Percentiles rank a stretch among this genome's conserved stretches.
These are phyloP conservation scores for Arthrobotrys sphaeroides DNA, from an alignment of 2,329 filamentous ascomycete genomes.

Conservation along the genomic window DNA sequence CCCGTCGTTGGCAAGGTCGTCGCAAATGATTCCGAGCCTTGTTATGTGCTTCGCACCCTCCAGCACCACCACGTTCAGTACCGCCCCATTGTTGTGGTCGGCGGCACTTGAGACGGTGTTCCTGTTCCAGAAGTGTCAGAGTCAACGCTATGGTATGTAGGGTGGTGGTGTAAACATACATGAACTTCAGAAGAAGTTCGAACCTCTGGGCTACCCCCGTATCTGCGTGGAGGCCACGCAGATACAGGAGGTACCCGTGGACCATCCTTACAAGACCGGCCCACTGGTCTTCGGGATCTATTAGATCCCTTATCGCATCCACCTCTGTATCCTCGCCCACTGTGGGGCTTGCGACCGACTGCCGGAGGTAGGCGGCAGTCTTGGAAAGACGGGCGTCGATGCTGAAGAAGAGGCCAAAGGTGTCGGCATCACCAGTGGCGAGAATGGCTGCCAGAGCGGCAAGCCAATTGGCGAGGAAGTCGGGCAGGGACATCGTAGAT, in stretches of 20 bases:
- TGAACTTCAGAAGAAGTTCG: conserved; percentile 44
- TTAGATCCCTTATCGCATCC: conserved; percentile 19
- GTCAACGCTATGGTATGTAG: not conserved
- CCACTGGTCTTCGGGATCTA: conserved; percentile 52
- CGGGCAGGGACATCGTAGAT: not conserved
- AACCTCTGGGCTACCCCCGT: conserved; percentile 33
- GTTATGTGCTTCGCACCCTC: conserved; percentile 42
- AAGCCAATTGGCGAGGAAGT: conserved; percentile 34
- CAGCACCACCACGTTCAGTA: conserved; percentile 36
- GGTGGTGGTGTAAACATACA: too few relatives aligned
- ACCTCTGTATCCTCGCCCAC: conserved; percentile 27
- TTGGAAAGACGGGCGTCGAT: conserved; percentile 31
- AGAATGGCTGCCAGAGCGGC: conserved; percentile 24
- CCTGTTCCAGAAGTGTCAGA: conserved; percentile 11
- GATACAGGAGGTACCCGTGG: conserved; percentile 43
- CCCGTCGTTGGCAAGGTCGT: conserved; percentile 33
- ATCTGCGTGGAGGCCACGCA: conserved; percentile 14
- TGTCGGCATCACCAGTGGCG: conserved; percentile 16
- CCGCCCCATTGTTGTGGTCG: conserved; percentile 41
- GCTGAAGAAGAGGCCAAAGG: conserved; percentile 38
- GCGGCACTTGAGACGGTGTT: conserved; percentile 46
- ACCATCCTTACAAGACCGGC: conserved; percentile 41
- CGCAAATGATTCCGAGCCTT: conserved; percentile 40
- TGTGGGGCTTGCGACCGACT: conserved; percentile 3
- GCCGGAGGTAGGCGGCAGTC: conserved; percentile 16